These are phyloP conservation scores for Wickerhamomyces bovis DNA, from an alignment of 805 yeast genomes.

Conservation along the genomic window DNA sequence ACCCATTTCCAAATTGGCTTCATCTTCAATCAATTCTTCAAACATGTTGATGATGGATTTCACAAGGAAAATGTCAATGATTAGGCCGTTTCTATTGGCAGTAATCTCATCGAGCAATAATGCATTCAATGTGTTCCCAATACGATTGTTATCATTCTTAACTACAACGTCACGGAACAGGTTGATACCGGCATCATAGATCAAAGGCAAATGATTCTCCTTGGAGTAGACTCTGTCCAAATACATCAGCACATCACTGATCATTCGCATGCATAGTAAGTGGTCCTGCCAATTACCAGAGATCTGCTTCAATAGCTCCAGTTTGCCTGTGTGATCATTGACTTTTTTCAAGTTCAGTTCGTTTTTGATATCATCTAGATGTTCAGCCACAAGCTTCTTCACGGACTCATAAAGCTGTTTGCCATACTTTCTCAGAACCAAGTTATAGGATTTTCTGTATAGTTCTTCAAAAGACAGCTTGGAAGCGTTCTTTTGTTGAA, in stretches of 20 bases:
- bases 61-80: slow-evolving; percentile 52
- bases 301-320: slow-evolving; percentile 31
- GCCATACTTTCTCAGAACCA: slow-evolving; percentile 69
- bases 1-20: slow-evolving; percentile 30
- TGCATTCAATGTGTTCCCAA: slow-evolving; percentile 46
- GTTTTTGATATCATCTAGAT: slow-evolving; percentile 31
- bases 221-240: slow-evolving; percentile 79
- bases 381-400: slow-evolving; percentile 37
- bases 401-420: slow-evolving; percentile 60
- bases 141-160: slow-evolving; percentile 38
- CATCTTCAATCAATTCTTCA: slow-evolving; percentile 51
- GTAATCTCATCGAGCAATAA: slow-evolving; percentile 51
- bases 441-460: slow-evolving; percentile 70
- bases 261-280: slow-evolving; percentile 63
- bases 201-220: slow-evolving; percentile 54
- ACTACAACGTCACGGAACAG: slow-evolving; percentile 59
- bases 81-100: slow-evolving; percentile 48
- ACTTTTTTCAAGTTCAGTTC: slow-evolving; percentile 12
- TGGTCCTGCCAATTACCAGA: slow-evolving; percentile 60
- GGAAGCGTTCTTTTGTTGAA: slow-evolving; percentile 66
- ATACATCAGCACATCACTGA: slow-evolving; percentile 81
- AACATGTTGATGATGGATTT: slow-evolving; percentile 64
- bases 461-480: slow-evolving; percentile 75
- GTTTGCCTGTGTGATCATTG: slow-evolving; percentile 8
- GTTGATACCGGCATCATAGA: slow-evolving; percentile 69